These are phyloP conservation scores for Calendula officinalis DNA, from an alignment of 129 eudicot species.

Conservation along the genomic window DNA sequence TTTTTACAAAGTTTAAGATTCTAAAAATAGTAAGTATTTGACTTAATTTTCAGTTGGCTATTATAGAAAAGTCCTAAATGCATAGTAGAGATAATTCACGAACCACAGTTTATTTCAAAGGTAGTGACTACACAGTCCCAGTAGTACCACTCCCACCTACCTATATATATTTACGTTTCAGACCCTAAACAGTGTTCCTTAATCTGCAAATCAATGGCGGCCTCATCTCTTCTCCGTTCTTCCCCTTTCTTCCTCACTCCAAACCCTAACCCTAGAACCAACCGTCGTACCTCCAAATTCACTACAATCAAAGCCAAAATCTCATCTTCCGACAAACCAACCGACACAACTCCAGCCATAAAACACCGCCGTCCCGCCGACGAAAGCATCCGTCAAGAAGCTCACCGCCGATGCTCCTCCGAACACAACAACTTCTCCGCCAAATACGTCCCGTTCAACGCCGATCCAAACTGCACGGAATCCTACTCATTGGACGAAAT, in stretches of 20 bases:
- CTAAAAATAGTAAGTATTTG: too few species aligned
- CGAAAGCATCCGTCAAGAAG: conserved; percentile 40
- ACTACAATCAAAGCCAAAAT: conserved; percentile 30
- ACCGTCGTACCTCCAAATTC: conserved; percentile 1
- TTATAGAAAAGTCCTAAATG: too few species aligned
- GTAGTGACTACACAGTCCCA: too few species aligned
- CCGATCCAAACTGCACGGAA: conserved; percentile 41
- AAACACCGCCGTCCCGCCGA: conserved; percentile 43
- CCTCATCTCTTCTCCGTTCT: conserved; percentile 35
- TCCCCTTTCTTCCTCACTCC: conserved; percentile 21
- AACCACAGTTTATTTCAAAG: too few species aligned
- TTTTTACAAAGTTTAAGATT: too few species aligned
- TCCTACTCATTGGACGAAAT: conserved; percentile 68
- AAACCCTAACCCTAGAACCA: conserved; percentile 20
- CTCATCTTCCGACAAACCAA: conserved; percentile 26
- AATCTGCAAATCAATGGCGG: conserved; percentile 26
- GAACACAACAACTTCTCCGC: conserved; percentile 38
- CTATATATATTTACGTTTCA: neutral
- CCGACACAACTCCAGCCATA: conserved; percentile 19
- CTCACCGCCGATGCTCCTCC: conserved; percentile 26
- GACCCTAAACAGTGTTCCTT: conserved; percentile 20
- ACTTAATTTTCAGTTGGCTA: too few species aligned
- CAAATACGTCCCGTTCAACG: conserved; percentile 65
- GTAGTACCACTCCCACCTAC: too few species aligned
- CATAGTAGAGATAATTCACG: too few species aligned